Evolutionary conservation across 2,329 filamentous ascomycete species (phyloP), one percentile per base, ranked within the genome.

Genomic region (Falciphora oryzae): DNA sequence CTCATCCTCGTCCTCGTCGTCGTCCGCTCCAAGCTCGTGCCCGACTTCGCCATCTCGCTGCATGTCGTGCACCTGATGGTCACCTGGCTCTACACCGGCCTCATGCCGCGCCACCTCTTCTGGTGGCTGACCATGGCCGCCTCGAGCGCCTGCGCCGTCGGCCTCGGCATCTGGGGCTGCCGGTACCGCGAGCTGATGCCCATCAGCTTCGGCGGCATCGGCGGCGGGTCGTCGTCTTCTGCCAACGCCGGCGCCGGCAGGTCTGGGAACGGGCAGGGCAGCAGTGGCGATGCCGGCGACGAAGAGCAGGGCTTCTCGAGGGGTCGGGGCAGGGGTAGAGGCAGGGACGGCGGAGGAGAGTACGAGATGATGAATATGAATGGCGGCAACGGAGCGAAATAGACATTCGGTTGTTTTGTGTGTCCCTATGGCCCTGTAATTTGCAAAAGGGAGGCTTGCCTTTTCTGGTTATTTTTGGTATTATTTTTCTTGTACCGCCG

Each of bases 11-110:
- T 97, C 62, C 78, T 94, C 64, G 81, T 98, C 65, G 87, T 99
- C 69, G 88, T 89, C 27, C 92, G 95, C 67, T 95, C 90, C 61
- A 98, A 98, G 76, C 89, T 98, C 66, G 91, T 98, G 62, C 92
- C 92, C 69, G 95, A 99, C 78, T 99, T 63, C 75, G 91, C 92
- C 38, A 80, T 97, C 29, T 97, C 94, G 2, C 85, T 97, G 25
- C 74, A 77, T 69, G 66, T 66, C 53, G 67, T 77, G 62, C 75
- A 77, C 67, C 69, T 76, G 28, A 59, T 72, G 65, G 68, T 75
- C 35, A 73, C 91, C 32, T 89, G 88, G 27, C 75, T 97, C 44
- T 97, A 96, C 77, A 89, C 91, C 3, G 87, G 87, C 71, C 83
- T 85, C 13, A 74, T 98, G 32, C 95, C 95, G 1, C 82, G 84